These are phyloP conservation scores for Lentithecium fluviatile DNA, from an alignment of 495 filamentous ascomycete genomes.

Conservation along the genomic window DNA sequence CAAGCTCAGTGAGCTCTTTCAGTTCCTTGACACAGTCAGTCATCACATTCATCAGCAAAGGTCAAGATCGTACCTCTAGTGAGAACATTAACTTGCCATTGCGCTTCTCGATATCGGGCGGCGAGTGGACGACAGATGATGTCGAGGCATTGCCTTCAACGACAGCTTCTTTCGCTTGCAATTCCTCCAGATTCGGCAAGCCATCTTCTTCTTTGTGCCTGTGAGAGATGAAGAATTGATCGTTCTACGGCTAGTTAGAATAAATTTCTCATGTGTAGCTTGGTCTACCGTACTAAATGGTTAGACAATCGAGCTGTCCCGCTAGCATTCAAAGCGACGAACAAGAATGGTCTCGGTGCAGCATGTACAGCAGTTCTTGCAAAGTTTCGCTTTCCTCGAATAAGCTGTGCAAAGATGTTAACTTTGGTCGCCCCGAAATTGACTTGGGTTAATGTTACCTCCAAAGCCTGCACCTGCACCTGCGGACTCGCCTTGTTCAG, in stretches of 20 bases:
- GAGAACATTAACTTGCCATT: constrained; percentile 24
- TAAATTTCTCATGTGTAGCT: too few species aligned
- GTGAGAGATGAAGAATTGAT: constrained; percentile 85
- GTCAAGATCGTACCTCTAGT: constrained; percentile 20
- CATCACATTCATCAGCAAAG: not conserved
- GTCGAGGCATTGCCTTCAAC: constrained; percentile 36
- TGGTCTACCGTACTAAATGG: constrained; percentile 37
- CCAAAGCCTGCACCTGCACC: constrained; percentile 85
- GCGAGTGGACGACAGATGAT: constrained; percentile 28
- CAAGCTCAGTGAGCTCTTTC: constrained; percentile 43
- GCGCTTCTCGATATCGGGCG: constrained; percentile 1
- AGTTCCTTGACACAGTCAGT: constrained; percentile 44
- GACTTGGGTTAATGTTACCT: constrained; percentile 46
- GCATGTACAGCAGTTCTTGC: constrained; percentile 67
- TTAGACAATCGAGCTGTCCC: constrained; percentile 28
- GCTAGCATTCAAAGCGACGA: constrained; percentile 65
- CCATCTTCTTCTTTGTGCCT: constrained; percentile 74
- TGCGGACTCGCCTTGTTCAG: constrained; percentile 66
- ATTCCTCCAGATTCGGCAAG: constrained; percentile 67
- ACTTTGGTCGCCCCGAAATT: not conserved
- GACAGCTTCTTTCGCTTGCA: constrained; percentile 39
- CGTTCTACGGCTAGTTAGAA: constrained; percentile 54
- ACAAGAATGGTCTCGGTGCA: constrained; percentile 76
- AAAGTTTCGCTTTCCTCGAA: constrained; percentile 73
- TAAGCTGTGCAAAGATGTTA: constrained; percentile 55